phyloP scores from a whole-genome alignment of 805 yeast genomes.

The Lachancea sp. region DNA sequence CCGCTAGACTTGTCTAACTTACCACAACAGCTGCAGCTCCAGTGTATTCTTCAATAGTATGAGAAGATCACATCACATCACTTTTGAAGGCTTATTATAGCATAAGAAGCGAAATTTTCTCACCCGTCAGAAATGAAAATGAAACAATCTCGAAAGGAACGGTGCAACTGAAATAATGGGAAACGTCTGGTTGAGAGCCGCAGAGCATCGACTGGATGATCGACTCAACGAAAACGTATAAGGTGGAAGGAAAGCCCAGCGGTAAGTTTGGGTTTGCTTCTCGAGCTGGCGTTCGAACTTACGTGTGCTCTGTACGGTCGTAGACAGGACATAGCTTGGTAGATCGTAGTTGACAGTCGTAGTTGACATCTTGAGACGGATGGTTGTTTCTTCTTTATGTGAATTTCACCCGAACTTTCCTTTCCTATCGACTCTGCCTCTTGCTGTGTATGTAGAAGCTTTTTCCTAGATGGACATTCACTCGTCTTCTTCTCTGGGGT shows the following conservation, averaged over 20 bases:
- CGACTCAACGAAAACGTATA: not conserved
- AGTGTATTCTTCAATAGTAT: not conserved
- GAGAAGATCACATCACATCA: not conserved
- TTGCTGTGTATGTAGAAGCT: too few relatives aligned
- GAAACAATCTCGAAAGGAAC: not conserved
- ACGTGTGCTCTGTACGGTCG: too few relatives aligned
- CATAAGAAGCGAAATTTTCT: constrained; percentile 4
- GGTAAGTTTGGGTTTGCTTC: too few relatives aligned
- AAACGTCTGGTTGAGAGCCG: not conserved
- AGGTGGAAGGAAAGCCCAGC: not conserved
- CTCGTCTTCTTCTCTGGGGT: constrained; percentile 77
- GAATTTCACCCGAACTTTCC: too few relatives aligned
- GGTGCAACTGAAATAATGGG: not conserved
- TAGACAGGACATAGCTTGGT: too few relatives aligned
- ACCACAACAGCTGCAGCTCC: not conserved
- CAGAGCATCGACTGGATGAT: not conserved
- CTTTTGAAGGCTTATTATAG: not conserved
- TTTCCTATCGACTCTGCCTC: too few relatives aligned
- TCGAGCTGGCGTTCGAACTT: too few relatives aligned
- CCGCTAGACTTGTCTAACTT: not conserved
- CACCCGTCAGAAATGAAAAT: constrained; percentile 3
- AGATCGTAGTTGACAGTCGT: too few relatives aligned
- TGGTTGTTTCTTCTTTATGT: too few relatives aligned
- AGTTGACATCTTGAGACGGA: too few relatives aligned
- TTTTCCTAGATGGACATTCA: constrained; percentile 16